Evolutionary conservation across 192 early-diverging fungal genomes (phyloP), one percentile per base, ranked within the genome.

Genomic region (Mortierella alpina): DNA sequence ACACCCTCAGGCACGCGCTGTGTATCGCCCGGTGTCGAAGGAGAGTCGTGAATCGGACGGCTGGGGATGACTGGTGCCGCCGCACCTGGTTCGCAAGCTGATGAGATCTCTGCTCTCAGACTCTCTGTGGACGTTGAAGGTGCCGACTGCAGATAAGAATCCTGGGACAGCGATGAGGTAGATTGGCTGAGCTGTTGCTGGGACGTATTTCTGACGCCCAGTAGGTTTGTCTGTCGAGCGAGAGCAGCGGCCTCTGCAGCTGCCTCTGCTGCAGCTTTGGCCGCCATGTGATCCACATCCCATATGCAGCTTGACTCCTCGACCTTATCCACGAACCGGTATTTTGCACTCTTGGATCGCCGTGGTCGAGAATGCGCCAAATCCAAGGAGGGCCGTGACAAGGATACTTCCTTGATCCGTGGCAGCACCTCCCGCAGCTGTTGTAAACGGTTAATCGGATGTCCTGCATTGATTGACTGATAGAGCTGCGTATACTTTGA

Each of bases 261-360:
- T 14, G 53, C 68, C 5, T 48, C 47, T 10, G 52, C 74, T 9
- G 31, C 47, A 2, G 45, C 68, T 41, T 70, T 76, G 0, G 45
- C 55, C 15, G 70, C 75, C 77, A 72, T 80, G 14, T 58, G 77
- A 59, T 80, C 77, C 59, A 80, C 58, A 52, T 80, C 77, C 77
- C 77, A 80, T 17, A 80, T 80, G 44, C 77, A 80, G n/a, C 59
- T 80, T 20, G 70, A 68, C 44, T 80, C 77, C 57, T 72, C 70
- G 7, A 80, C 77, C 52, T 72, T 80, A 53, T 80, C 77, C 58
- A 80, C 77, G 22, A 80, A 80, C 4, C 65, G 63, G 22, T 80
- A 72, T 45, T 80, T 80, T 45, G 67, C 65, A 15, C 54, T 55
- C 47, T 80, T 80, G 42, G 23, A 22, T 42, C 66, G 59, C 17